Percentiles rank a stretch among this genome's conserved stretches.
Conservation (phyloP, 805 yeast genomes). For the Saccharomycopsis guyanensis region DNA sequence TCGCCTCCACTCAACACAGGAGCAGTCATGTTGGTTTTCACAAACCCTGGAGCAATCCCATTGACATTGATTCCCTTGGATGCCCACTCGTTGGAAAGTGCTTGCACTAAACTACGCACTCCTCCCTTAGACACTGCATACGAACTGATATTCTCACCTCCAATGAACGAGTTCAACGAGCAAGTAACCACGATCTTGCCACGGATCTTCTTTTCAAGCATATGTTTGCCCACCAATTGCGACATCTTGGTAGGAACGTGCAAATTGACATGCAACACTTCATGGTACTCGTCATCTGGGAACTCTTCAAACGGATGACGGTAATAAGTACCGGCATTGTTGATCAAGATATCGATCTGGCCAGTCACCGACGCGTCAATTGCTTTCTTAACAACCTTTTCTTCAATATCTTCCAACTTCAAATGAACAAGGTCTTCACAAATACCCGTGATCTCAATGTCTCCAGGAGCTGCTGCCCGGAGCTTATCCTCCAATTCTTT, state of each 20-base stretch:
- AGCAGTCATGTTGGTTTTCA: slow-evolving; percentile 39
- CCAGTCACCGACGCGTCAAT: slow-evolving; percentile 25
- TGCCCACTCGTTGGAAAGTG: slow-evolving; percentile 40
- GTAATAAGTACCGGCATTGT: slow-evolving; percentile 28
- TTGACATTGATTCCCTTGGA: slow-evolving; percentile 38
- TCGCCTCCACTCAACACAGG: slow-evolving; percentile 26
- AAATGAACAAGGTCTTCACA: slow-evolving; percentile 24
- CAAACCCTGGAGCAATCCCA: slow-evolving; percentile 44
- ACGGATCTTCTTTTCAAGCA: slow-evolving; percentile 26
- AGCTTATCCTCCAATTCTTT: slow-evolving; percentile 21
- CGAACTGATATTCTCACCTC: slow-evolving; percentile 31
- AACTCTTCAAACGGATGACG: slow-evolving; percentile 24
- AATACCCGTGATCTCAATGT: slow-evolving; percentile 22
- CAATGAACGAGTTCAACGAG: slow-evolving; percentile 35
- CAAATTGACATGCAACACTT: slow-evolving; percentile 35
- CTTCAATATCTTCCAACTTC: slow-evolving; percentile 23
- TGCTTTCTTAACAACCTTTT: slow-evolving; percentile 23
- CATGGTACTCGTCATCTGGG: slow-evolving; percentile 32
- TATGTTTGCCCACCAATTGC: slow-evolving; percentile 31
- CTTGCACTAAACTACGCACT: slow-evolving; percentile 27
- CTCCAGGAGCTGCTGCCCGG: slow-evolving; percentile 18
- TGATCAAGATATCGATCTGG: slow-evolving; percentile 28
- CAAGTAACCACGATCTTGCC: slow-evolving; percentile 40
- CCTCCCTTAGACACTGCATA: slow-evolving; percentile 39
- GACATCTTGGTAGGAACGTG: slow-evolving; percentile 31